These are phyloP conservation scores for Adansonia madagascariensis DNA, from an alignment of 441 rosid genomes.

Conservation along the genomic window DNA sequence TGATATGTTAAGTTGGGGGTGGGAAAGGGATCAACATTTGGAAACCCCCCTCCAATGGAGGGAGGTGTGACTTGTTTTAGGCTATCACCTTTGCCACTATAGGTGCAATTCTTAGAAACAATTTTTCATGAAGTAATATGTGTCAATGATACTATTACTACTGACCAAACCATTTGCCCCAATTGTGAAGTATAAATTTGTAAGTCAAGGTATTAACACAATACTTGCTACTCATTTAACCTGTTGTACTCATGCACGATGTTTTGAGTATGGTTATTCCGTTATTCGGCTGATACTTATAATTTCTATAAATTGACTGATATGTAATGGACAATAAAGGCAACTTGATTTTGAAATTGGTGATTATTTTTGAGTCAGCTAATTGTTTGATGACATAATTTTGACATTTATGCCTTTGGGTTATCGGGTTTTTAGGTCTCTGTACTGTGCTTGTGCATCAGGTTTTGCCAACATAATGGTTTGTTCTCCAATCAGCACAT, in stretches of 20 bases:
- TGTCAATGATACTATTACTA: not conserved
- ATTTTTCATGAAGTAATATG: conserved; percentile 1
- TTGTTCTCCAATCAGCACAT: conserved; percentile 52
- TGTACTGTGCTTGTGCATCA: conserved; percentile 30
- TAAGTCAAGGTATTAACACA: not conserved
- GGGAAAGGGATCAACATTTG: not conserved
- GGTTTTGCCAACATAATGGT: conserved; percentile 58
- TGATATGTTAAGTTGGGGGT: not conserved
- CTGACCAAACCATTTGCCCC: not conserved
- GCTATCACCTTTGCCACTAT: conserved; percentile 2
- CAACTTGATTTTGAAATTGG: not conserved
- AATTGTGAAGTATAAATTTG: not conserved
- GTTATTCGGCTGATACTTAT: too few species aligned
- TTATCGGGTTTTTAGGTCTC: not conserved
- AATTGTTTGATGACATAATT: conserved; percentile 19
- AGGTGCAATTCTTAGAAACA: not conserved
- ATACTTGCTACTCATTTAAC: not conserved
- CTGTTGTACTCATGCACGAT: not conserved
- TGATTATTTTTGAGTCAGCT: conserved; percentile 19
- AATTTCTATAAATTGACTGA: not conserved
- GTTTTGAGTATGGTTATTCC: not conserved
- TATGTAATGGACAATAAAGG: not conserved
- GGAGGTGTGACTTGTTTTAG: not conserved
- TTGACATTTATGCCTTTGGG: conserved; percentile 19
- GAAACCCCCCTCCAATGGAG: too few species aligned